Base-by-base conservation (phyloP, 2,329 filamentous ascomycete genomes). In the Cordyceps cicadae region DNA sequence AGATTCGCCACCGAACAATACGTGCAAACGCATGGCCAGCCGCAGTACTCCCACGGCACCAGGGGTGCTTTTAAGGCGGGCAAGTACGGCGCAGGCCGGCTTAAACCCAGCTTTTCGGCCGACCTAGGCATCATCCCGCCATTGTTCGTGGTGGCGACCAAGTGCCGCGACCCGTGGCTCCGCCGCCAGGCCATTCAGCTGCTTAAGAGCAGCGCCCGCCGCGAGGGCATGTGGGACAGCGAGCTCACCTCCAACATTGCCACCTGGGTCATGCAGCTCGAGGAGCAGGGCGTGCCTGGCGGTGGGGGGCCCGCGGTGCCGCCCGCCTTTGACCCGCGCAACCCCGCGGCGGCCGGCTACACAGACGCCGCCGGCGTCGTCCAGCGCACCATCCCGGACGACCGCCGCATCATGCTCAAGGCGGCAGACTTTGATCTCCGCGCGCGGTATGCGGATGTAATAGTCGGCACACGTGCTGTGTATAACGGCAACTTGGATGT, bases 201-300 rank as follows among this genome's bases (percentile, higher is more conserved):
- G 43, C 72, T 89, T 60, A 76, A 78, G 55, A 82, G 78, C 65
- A 85, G 81, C 66, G 80, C 84, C 8, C 77, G 85, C 51, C 76
- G 85, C 54, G 87, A 89, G 71, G 86, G 83, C 24, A 85, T 88
- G 78, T 89, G 86, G 86, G 86, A 89, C 66, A 86, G 81, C 66
- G 79, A 83, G 64, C 75, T 85, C 62, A 76, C 78, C 12, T 81
- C 82, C 1, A 77, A 77, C 8, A 84, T 85, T 64, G 79, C 77
- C 52, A 75, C 74, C 62, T 85, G 81, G 81, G 75, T 85, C 43
- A 77, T 81, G 69, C 71, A 75, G 9, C 75, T 84, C 17, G 82
- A 85, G 65, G 82, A 85, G 65, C 57, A 60, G n/a, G 57, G 50
- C 41, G 50, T 60, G 17, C 41, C 39, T 3, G 57, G 50, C n/a